phyloP scores from a whole-genome alignment of 371 early-diverging fungal species.

The Mortierella polycephala region DNA sequence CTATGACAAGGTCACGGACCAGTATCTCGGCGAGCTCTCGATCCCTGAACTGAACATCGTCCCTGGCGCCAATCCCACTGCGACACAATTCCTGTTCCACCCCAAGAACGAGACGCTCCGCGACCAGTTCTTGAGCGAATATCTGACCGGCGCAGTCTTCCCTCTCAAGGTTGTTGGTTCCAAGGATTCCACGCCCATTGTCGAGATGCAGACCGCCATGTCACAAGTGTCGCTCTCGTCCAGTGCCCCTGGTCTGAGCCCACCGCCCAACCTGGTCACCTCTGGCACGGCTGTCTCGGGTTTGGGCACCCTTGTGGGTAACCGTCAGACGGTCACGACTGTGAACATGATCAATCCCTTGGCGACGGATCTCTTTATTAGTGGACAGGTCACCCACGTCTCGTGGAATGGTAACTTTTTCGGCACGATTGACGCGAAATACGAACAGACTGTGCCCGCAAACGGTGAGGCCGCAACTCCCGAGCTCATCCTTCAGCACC shows the following conservation, averaged over 20 bases:
- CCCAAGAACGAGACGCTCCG: conserved; percentile 58
- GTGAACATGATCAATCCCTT: conserved; percentile 59
- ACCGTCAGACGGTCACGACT: conserved; percentile 44
- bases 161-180: conserved; percentile 60
- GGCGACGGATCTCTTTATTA: conserved; percentile 61
- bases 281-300: conserved; percentile 58
- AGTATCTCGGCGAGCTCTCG: conserved; percentile 60
- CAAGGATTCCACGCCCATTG: conserved; percentile 57
- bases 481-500: conserved; percentile 31
- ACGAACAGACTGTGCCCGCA: conserved; percentile 31
- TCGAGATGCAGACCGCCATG: conserved; percentile 60
- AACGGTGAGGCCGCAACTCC: conserved; percentile 35
- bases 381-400: conserved; percentile 58
- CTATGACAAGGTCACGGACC: conserved; percentile 51
- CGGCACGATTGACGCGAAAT: conserved; percentile 60
- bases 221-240: conserved; percentile 55
- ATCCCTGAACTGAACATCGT: conserved; percentile 59
- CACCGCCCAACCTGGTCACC: conserved; percentile 56
- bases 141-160: conserved; percentile 61
- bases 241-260: conserved; percentile 60
- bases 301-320: conserved; percentile 48
- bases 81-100: conserved; percentile 62
- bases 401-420: conserved; percentile 62
- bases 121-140: conserved; percentile 59
- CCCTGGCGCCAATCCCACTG: conserved; percentile 59